A percentile compares a stretch with the other conserved stretches of the same genome.
Conservation (phyloP, 345 rosid genomes). For the Clausena lansium region DNA sequence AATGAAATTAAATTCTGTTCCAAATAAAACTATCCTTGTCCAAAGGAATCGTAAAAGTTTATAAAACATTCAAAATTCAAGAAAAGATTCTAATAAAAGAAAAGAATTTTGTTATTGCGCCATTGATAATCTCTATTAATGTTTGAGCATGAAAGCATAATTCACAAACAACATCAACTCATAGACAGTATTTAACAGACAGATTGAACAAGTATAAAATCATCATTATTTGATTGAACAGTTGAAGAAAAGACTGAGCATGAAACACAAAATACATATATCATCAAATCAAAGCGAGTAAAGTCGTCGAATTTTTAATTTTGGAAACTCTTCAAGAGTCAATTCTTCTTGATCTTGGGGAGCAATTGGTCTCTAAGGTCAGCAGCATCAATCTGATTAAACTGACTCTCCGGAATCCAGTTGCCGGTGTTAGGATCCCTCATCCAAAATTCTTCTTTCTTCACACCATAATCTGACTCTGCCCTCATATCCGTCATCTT, state of each 20-base stretch:
- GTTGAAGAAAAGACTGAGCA: too few species aligned
- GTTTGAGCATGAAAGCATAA: neutral
- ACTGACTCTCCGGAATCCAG: slow-evolving; percentile 52
- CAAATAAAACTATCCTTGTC: neutral
- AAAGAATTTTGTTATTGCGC: too few species aligned
- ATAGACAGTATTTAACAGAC: neutral
- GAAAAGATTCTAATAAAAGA: too few species aligned
- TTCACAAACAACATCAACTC: neutral
- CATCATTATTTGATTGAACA: neutral
- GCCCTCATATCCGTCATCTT: slow-evolving; percentile 13
- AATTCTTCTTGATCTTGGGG: slow-evolving; percentile 10
- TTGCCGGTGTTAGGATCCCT: slow-evolving; percentile 51
- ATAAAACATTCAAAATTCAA: too few species aligned
- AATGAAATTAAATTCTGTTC: neutral
- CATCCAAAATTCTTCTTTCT: slow-evolving; percentile 42
- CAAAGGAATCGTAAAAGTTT: neutral
- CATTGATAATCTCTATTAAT: neutral
- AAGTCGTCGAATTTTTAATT: neutral
- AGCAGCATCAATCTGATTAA: slow-evolving; percentile 35
- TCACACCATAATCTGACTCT: neutral
- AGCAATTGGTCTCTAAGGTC: slow-evolving; percentile 35
- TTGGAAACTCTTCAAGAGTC: neutral
- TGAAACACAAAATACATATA: neutral
- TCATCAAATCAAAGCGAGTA: neutral
- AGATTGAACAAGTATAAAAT: neutral